Conservation (phyloP, 2,329 filamentous ascomycete species). For the Sarocladiaceae sp. region DNA sequence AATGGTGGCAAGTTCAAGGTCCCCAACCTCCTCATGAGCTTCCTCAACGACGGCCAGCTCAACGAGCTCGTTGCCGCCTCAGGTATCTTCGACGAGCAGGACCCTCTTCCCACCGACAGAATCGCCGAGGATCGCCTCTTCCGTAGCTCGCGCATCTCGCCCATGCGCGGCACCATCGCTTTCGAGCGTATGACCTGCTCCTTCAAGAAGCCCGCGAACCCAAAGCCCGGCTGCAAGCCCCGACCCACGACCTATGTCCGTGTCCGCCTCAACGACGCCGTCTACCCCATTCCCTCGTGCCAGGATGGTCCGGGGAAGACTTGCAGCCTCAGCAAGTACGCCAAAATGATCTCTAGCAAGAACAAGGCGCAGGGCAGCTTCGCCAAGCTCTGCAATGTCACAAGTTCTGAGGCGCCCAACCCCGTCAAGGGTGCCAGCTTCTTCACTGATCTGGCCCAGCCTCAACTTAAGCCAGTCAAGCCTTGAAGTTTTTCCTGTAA, state of each 20-base stretch:
- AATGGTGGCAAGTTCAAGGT: constrained; percentile 42
- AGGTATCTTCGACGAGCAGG: constrained; percentile 55
- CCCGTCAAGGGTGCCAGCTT: constrained; percentile 42
- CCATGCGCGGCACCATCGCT: constrained; percentile 59
- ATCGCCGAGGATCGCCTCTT: constrained; percentile 45
- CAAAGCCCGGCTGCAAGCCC: not conserved
- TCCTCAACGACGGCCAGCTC: constrained; percentile 62
- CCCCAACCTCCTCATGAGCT: constrained; percentile 53
- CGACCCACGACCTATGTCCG: constrained; percentile 12
- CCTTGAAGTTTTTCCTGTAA: no score
- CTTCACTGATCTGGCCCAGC: constrained; percentile 37
- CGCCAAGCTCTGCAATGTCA: constrained; percentile 41
- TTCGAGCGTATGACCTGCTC: constrained; percentile 56
- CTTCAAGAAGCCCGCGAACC: not conserved
- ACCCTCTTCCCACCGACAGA: constrained; percentile 37
- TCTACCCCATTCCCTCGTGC: constrained; percentile 53
- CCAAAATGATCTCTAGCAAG: constrained; percentile 12
- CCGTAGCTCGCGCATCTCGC: constrained; percentile 47
- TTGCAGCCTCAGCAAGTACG: constrained; percentile 42
- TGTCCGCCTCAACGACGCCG: constrained; percentile 11
- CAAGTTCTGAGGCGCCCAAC: constrained; percentile 29
- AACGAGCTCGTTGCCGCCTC: constrained; percentile 53
- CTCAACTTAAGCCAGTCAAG: constrained; percentile 24
- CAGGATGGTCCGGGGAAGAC: constrained; percentile 48
- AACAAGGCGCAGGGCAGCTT: constrained; percentile 43